phyloP scores from a whole-genome alignment of 768 basidiomycete species.

The Termitomyces sp. region DNA sequence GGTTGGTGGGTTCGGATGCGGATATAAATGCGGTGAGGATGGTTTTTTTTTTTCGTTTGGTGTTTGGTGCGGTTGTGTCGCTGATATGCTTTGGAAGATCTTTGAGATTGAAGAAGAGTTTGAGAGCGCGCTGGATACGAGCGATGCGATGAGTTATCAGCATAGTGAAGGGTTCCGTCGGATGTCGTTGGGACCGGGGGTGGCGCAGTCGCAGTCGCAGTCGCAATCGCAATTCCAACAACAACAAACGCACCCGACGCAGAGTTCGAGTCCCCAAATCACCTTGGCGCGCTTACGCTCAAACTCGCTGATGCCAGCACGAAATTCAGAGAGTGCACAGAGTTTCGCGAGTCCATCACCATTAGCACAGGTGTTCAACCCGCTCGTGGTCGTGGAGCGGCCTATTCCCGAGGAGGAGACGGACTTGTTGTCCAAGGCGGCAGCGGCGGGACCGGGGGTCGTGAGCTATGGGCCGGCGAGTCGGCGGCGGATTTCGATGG shows the following conservation, averaged over 20 bases:
- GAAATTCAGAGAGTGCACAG: no score
- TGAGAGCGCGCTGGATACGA: conserved; percentile 51
- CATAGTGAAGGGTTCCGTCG: conserved; percentile 13
- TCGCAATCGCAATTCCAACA: no score
- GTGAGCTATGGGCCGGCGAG: conserved; percentile 41
- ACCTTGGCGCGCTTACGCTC: conserved; percentile 31
- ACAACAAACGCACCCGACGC: no score
- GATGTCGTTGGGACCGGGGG: conserved; percentile 1
- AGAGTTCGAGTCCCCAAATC: conserved; percentile 9
- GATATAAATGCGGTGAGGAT: conserved; percentile 54
- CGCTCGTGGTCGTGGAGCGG: conserved; percentile 50
- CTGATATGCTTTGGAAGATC: conserved; percentile 34
- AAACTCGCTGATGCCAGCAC: conserved; percentile 37
- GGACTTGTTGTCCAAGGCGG: no score
- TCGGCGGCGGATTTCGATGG: conserved; percentile 34
- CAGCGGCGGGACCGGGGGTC: conserved; percentile 16
- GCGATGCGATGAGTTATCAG: conserved; percentile 25
- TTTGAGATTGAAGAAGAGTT: conserved; percentile 75
- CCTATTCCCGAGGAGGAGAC: conserved; percentile 25
- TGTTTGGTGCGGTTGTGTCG: no score
- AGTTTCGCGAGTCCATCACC: conserved; percentile 52
- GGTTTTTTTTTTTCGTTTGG: no score
- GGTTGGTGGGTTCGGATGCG: conserved; percentile 60
- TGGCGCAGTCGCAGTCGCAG: background rate
- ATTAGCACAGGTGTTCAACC: conserved; percentile 74